Conservation (phyloP, 768 basidiomycete genomes). For the Rhizopogon roseolus region DNA sequence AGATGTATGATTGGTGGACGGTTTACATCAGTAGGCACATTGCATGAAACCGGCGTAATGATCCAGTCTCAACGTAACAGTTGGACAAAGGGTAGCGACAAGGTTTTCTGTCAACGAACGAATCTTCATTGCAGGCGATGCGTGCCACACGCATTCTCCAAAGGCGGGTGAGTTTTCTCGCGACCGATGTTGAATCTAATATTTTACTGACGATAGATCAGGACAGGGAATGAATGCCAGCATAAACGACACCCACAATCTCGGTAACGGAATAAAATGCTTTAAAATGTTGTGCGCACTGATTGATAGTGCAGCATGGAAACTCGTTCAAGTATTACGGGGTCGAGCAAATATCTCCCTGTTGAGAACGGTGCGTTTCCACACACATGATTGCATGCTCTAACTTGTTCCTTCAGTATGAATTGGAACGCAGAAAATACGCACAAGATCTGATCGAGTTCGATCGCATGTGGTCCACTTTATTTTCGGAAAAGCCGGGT, state of each 20-base stretch:
- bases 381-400: neutral
- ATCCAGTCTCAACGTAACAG: conserved; percentile 24
- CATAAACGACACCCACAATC: conserved; percentile 72
- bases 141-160: conserved; percentile 64
- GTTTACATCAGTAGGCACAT: conserved; percentile 54
- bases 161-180: conserved; percentile 44
- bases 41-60: neutral
- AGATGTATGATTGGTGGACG: conserved; percentile 65
- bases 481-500: conserved; percentile 64
- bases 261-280: conserved; percentile 31
- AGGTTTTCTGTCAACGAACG: conserved; percentile 56
- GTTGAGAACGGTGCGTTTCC: conserved; percentile 32
- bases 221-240: conserved; percentile 77
- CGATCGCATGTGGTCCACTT: conserved; percentile 55
- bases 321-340: conserved; percentile 38
- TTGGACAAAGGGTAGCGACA: conserved; percentile 71
- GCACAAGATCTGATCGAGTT: conserved; percentile 72
- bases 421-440: conserved; percentile 59
- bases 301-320: conserved; percentile 33
- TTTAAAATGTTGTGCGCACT: neutral
- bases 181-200: neutral
- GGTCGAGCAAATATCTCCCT: conserved; percentile 35
- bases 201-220: conserved; percentile 11
- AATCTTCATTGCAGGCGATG: conserved; percentile 74
- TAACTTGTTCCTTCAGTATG: conserved; percentile 42